Conservation (phyloP, 78 protist genomes). For the Protostelium mycophagum region DNA sequence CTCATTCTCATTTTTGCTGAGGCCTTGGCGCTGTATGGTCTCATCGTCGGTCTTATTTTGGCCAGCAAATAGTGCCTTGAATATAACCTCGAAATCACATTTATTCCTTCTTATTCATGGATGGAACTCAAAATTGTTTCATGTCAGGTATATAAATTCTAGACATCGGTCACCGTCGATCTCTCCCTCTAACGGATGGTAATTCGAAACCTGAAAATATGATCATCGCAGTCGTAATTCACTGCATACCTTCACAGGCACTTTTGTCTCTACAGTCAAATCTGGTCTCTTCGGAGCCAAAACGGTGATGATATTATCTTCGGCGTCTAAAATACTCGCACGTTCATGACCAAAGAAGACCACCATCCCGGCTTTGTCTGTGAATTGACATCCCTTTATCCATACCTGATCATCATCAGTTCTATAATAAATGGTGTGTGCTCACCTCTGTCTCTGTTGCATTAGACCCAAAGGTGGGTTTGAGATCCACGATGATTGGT, state of each 20-base stretch:
- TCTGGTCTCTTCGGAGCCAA: background rate
- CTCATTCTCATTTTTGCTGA: constrained; percentile 96
- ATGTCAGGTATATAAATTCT: background rate
- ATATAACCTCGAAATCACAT: background rate
- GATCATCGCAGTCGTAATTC: too few species aligned
- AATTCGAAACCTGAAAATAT: too few species aligned
- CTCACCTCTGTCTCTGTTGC: background rate
- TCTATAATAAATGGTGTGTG: background rate
- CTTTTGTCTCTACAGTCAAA: background rate
- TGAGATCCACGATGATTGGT: background rate
- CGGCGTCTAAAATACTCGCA: background rate
- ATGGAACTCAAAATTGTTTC: background rate
- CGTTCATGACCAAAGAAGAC: background rate
- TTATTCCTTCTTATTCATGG: background rate
- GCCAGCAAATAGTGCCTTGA: background rate
- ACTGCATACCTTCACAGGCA: background rate
- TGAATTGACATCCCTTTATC: background rate
- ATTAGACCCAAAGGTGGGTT: background rate
- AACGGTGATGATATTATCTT: background rate
- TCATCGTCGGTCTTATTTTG: constrained; percentile 68
- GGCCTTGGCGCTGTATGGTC: constrained; percentile 92
- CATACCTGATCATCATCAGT: background rate
- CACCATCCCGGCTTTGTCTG: background rate
- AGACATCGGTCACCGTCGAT: background rate
- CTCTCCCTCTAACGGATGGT: background rate